phyloP scores from a whole-genome alignment of 345 rosid genomes.

The Citrus unshiu region DNA sequence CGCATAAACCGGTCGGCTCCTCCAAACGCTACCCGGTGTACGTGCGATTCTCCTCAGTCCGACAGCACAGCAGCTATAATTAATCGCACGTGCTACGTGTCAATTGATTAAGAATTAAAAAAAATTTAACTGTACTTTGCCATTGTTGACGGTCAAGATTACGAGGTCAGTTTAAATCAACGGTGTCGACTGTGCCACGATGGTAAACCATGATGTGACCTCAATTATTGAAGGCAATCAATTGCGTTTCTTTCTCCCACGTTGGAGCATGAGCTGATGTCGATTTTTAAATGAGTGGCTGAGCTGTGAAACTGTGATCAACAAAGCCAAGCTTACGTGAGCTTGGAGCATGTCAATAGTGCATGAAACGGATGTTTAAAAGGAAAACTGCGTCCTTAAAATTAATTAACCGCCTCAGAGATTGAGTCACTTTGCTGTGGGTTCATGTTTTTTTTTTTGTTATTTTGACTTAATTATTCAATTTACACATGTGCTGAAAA shows the following conservation, averaged over 20 bases:
- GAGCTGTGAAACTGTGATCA: background rate
- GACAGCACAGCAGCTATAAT: constrained; percentile 21
- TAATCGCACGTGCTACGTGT: constrained; percentile 22
- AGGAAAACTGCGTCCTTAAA: background rate
- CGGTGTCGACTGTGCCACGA: background rate
- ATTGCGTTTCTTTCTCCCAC: background rate
- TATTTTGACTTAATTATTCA: background rate
- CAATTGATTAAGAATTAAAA: background rate
- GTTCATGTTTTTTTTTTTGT: background rate
- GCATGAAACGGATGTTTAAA: background rate
- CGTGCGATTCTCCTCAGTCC: constrained; percentile 3
- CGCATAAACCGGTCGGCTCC: constrained; percentile 22
- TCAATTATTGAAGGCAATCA: constrained; percentile 5
- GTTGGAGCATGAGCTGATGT: constrained; percentile 2
- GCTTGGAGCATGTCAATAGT: background rate
- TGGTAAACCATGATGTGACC: background rate
- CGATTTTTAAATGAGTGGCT: background rate
- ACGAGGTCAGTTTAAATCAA: background rate
- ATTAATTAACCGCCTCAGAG: background rate
- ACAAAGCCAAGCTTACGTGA: background rate
- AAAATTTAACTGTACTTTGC: background rate
- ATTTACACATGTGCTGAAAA: background rate
- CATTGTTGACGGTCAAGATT: background rate
- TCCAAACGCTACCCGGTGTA: constrained; percentile 9
- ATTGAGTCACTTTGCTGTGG: background rate